A percentile compares a stretch with the other conserved stretches of the same genome.
Conservation (phyloP, 2,329 filamentous ascomycete species). For the Neofusicoccum sp. region DNA sequence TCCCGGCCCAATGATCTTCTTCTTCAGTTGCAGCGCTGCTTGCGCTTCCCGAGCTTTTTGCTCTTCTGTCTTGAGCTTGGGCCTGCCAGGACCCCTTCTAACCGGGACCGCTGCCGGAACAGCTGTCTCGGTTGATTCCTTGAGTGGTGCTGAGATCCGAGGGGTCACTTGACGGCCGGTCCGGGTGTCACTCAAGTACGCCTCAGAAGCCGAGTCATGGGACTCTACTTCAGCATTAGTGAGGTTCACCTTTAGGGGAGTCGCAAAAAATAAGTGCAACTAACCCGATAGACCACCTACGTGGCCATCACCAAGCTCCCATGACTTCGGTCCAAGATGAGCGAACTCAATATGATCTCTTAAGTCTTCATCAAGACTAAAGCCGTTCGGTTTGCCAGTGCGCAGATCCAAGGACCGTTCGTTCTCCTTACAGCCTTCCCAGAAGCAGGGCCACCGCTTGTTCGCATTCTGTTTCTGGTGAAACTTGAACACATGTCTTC, state of each 20-base stretch:
- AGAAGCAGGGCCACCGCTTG: conserved; percentile 37
- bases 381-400: conserved; percentile 28
- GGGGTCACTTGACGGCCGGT: conserved; percentile 5
- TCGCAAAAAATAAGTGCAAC: conserved; percentile 3
- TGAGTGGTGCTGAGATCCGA: neutral
- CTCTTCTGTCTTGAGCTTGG: conserved; percentile 34
- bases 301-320: conserved; percentile 60
- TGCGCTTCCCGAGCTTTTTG: conserved; percentile 47
- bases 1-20: conserved; percentile 50
- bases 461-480: conserved; percentile 36
- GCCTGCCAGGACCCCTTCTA: conserved; percentile 4
- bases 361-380: conserved; percentile 44
- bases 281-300: conserved; percentile 54
- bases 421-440: conserved; percentile 42
- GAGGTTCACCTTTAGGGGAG: neutral
- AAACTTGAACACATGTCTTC: conserved; percentile 57
- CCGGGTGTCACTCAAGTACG: conserved; percentile 2
- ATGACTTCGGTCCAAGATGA: conserved; percentile 56
- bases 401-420: conserved; percentile 17
- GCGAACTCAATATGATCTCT: conserved; percentile 50
- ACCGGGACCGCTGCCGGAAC: neutral
- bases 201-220: conserved; percentile 14
- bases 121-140: neutral
- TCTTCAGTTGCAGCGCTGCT: conserved; percentile 48
- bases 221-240: conserved; percentile 11